A percentile compares a stretch with the other conserved stretches of the same genome.
phyloP scores from a whole-genome alignment of 208 protist genomes.

The Endotrypanum monterogeii region DNA sequence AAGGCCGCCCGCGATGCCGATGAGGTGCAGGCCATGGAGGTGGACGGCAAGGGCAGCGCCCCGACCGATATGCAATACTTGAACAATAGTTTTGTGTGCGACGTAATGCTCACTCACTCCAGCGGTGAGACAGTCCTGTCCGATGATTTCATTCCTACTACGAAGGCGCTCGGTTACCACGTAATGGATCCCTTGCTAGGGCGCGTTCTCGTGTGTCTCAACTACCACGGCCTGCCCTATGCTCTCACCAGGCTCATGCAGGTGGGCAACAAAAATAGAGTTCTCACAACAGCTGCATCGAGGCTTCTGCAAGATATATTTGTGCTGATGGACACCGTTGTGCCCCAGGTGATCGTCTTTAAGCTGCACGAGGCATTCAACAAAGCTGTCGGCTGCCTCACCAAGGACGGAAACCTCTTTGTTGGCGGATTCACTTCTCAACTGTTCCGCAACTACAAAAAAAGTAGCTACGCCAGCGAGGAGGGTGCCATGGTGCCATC shows the following conservation, averaged over 20 bases:
- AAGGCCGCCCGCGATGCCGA: slow-evolving; percentile 27
- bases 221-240: slow-evolving; percentile 83
- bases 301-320: slow-evolving; percentile 83
- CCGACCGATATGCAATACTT: slow-evolving; percentile 8
- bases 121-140: slow-evolving; percentile 27
- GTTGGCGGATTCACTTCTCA: slow-evolving; percentile 62
- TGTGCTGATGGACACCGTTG: slow-evolving; percentile 87
- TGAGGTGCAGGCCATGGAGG: slow-evolving; percentile 20
- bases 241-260: slow-evolving; percentile 75
- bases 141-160: slow-evolving; percentile 74
- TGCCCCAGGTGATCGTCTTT: slow-evolving; percentile 73
- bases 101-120: slow-evolving; percentile 21
- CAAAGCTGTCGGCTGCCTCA: slow-evolving; percentile 64
- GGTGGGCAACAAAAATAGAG: slow-evolving; percentile 43
- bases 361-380: slow-evolving; percentile 82
- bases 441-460: slow-evolving; percentile 58
- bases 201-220: slow-evolving; percentile 65
- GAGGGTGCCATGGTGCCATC: slow-evolving; percentile 14
- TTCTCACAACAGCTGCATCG: slow-evolving; percentile 55
- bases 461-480: slow-evolving; percentile 11
- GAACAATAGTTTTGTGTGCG: slow-evolving; percentile 28
- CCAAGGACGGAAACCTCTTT: slow-evolving; percentile 62
- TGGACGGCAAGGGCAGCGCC: slow-evolving; percentile 8
- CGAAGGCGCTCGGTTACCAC: slow-evolving; percentile 87
- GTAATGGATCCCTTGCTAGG: slow-evolving; percentile 81